phyloP scores from a whole-genome alignment of 768 basidiomycete genomes.

The Tephrocybe sp. region DNA sequence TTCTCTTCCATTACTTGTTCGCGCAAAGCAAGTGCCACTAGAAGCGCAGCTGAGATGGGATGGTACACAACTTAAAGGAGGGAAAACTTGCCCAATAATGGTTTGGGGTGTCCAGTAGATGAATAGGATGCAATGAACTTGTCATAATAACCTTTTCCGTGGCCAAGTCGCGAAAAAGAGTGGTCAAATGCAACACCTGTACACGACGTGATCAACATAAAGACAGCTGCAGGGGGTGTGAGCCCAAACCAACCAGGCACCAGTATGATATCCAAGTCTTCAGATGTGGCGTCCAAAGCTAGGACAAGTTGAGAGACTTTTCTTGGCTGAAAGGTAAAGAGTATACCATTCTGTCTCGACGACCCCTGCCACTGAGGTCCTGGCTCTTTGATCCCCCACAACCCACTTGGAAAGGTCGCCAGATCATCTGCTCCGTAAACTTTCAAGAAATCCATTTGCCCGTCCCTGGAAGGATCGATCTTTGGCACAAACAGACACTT shows the following conservation, averaged over 20 bases:
- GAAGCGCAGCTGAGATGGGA: background rate
- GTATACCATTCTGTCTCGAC: slow-evolving; percentile 52
- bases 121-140: slow-evolving; percentile 61
- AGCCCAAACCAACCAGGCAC: slow-evolving; percentile 53
- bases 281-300: slow-evolving; percentile 37
- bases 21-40: slow-evolving; percentile 64
- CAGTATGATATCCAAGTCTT: slow-evolving; percentile 59
- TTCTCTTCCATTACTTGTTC: slow-evolving; percentile 58
- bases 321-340: background rate
- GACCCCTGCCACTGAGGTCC: slow-evolving; percentile 37
- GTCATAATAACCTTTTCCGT: slow-evolving; percentile 86
- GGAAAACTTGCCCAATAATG: slow-evolving; percentile 53
- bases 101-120: slow-evolving; percentile 39
- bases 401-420: slow-evolving; percentile 49
- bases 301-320: background rate
- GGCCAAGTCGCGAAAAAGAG: slow-evolving; percentile 66
- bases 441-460: slow-evolving; percentile 64
- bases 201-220: background rate
- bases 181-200: slow-evolving; percentile 75
- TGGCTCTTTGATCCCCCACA: slow-evolving; percentile 80
- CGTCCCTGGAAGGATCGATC: slow-evolving; percentile 39
- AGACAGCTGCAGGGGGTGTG: background rate
- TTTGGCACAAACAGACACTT: slow-evolving; percentile 72
- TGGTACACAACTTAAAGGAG: slow-evolving; percentile 11
- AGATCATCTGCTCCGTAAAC: slow-evolving; percentile 61